Percentiles rank a stretch among this genome's conserved stretches.
These are phyloP conservation scores for Sanghuangporus sanghuang DNA, from an alignment of 1,284 basidiomycete species.

Conservation along the genomic window DNA sequence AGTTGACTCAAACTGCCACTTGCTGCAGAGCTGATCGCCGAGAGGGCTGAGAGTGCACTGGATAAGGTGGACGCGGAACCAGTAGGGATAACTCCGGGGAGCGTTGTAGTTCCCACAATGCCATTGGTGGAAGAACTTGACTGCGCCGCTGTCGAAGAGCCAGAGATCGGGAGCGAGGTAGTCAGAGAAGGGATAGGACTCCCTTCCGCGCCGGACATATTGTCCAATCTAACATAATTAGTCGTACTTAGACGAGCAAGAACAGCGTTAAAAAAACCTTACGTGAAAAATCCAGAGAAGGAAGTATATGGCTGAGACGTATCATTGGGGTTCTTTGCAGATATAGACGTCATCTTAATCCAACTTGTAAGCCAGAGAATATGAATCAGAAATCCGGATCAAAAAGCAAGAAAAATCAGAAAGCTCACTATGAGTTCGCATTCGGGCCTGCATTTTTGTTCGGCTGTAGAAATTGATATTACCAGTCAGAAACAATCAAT, in stretches of 20 bases:
- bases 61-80: slow-evolving; percentile 1
- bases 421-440: slow-evolving; percentile 14
- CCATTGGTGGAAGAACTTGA: slow-evolving; percentile 7
- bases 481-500: background rate
- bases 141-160: background rate
- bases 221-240: slow-evolving; percentile 8
- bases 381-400: background rate
- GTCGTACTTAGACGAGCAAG: background rate
- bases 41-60: slow-evolving; percentile 2
- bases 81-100: slow-evolving; percentile 6
- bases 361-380: background rate
- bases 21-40: slow-evolving; percentile 4
- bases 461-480: background rate
- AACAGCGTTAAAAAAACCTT: background rate
- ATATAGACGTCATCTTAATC: slow-evolving; percentile 9
- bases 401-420: background rate
- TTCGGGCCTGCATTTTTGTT: slow-evolving; percentile 15
- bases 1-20: background rate
- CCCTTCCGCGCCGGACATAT: slow-evolving; percentile 9
- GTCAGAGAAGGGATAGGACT: slow-evolving; percentile 9
- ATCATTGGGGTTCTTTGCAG: slow-evolving; percentile 13
- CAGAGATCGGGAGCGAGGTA: background rate
- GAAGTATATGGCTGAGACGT: slow-evolving; percentile 12
- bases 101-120: slow-evolving; percentile 13
- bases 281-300: slow-evolving; percentile 17